A percentile compares a stretch with the other conserved stretches of the same genome.
Evolutionary conservation across 1,139 yeast genomes (phyloP).

Genomic region (Hyphopichia buzzinii): DNA sequence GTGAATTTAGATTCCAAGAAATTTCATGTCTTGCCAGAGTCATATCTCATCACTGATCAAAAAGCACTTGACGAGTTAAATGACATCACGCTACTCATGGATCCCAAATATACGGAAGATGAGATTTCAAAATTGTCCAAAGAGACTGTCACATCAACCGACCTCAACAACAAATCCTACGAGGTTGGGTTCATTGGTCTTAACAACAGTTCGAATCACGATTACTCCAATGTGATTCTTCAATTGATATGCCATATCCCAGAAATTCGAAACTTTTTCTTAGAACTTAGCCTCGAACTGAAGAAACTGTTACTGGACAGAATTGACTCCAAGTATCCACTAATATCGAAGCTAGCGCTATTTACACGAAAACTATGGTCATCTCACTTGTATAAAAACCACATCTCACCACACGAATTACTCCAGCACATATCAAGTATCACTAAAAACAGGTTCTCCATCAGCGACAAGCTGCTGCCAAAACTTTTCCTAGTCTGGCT

Average conservation of each 20-base stretch:
- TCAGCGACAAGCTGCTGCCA: constrained; percentile 46
- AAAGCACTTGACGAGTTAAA: constrained; percentile 32
- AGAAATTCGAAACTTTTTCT: constrained; percentile 50
- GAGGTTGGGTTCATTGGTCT: constrained; percentile 66
- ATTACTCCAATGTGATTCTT: constrained; percentile 56
- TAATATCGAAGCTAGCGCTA: constrained; percentile 38
- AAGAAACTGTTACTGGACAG: constrained; percentile 8
- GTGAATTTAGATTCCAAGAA: constrained; percentile 50
- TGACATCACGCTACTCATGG: constrained; percentile 52
- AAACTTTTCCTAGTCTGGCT: constrained; percentile 59
- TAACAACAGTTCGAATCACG: constrained; percentile 48
- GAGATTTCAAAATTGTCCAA: constrained; percentile 23
- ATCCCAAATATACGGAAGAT: constrained; percentile 46
- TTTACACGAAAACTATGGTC: constrained; percentile 67
- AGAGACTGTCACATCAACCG: constrained; percentile 20
- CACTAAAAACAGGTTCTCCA: constrained; percentile 43
- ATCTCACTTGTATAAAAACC: constrained; percentile 51
- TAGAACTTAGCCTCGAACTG: constrained; percentile 24
- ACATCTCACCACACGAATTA: constrained; percentile 68
- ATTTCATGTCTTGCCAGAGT: constrained; percentile 63
- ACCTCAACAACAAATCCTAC: constrained; percentile 46
- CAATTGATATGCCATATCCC: constrained; percentile 56
- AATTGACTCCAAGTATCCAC: constrained; percentile 16
- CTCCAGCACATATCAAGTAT: constrained; percentile 44
- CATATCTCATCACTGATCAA: constrained; percentile 32